Percentiles rank a stretch among this genome's conserved stretches.
Evolutionary conservation across 208 protist species (phyloP).

Genomic region (Leishmania braziliensis): DNA sequence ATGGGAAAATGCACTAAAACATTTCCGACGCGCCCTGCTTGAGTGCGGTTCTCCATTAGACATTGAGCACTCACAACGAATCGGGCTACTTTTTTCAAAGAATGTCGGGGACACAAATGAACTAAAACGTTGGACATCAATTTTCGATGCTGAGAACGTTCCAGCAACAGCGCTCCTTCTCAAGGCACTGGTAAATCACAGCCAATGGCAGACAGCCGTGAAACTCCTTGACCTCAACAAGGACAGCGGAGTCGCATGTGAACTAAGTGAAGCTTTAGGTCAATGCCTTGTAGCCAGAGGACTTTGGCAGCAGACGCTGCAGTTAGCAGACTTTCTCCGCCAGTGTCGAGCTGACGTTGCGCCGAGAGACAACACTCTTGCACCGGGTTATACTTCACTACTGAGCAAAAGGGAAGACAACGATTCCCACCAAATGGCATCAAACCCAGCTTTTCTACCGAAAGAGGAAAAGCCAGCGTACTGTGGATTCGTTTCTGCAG

Average conservation of each 20-base stretch:
- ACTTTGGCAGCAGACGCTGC: conserved; percentile 31
- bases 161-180: conserved; percentile 60
- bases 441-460: conserved; percentile 32
- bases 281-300: conserved; percentile 43
- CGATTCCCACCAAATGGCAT: conserved; percentile 28
- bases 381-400: neutral
- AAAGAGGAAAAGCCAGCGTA: conserved; percentile 21
- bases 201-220: conserved; percentile 58
- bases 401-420: neutral
- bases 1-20: conserved; percentile 51
- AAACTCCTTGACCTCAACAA: conserved; percentile 48
- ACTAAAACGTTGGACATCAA: conserved; percentile 50
- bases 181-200: conserved; percentile 64
- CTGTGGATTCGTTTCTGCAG: conserved; percentile 31
- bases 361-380: neutral
- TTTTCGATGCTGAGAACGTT: conserved; percentile 63
- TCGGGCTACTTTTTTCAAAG: conserved; percentile 62
- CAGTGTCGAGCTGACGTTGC: neutral
- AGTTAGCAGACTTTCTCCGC: neutral
- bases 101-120: conserved; percentile 35
- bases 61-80: conserved; percentile 62
- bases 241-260: conserved; percentile 17
- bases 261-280: conserved; percentile 37
- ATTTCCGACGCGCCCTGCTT: conserved; percentile 63
- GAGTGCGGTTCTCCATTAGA: conserved; percentile 60